Evolutionary conservation across 345 rosid genomes (phyloP).

Genomic region (Psidium friedrichsthalianum): DNA sequence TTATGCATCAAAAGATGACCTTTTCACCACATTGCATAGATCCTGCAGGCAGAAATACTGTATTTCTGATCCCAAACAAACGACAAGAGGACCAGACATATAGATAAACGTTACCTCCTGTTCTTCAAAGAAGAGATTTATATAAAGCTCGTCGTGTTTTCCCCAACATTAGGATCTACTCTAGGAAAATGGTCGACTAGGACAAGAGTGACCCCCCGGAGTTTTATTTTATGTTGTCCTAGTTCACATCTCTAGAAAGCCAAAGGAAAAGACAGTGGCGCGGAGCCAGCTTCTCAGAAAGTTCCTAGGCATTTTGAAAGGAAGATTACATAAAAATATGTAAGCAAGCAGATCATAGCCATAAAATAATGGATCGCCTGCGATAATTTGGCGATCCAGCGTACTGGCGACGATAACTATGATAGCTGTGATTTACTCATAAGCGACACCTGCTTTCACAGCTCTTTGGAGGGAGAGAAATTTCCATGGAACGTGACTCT

Average conservation of each 20-base stretch:
- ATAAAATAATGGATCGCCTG: background rate
- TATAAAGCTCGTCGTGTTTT: background rate
- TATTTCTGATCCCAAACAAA: background rate
- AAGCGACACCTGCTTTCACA: background rate
- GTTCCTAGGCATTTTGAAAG: background rate
- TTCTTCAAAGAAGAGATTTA: background rate
- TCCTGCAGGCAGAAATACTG: background rate
- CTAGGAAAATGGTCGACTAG: background rate
- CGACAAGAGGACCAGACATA: background rate
- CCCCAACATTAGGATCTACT: background rate
- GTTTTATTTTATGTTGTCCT: background rate
- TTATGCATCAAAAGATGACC: background rate
- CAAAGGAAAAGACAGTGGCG: background rate
- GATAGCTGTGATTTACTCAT: background rate
- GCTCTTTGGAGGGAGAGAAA: background rate
- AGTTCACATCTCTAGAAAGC: background rate
- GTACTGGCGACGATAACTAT: background rate
- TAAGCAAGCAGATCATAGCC: background rate
- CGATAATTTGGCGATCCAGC: background rate
- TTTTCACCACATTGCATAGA: background rate
- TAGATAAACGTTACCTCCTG: background rate
- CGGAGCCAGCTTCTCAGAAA: background rate
- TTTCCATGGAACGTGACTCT: background rate
- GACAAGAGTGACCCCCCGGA: background rate
- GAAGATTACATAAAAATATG: background rate